Evolutionary conservation across 306 rosid species (phyloP).

Genomic region (Arachis stenosperma): DNA sequence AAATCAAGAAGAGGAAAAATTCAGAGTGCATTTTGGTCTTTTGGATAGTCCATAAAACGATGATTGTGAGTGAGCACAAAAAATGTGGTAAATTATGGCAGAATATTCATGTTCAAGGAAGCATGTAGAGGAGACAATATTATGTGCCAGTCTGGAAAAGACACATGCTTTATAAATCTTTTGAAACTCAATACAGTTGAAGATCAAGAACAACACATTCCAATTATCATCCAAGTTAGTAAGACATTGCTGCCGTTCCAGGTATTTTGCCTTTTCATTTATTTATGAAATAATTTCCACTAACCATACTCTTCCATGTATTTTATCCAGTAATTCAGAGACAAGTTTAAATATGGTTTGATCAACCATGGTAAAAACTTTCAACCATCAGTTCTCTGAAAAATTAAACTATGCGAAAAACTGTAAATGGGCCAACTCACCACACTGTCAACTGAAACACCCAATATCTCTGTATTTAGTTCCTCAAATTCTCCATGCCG

Average conservation of each 20-base stretch:
- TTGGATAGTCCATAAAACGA: background rate
- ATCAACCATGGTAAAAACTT: conserved; percentile 17
- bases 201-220: conserved; percentile 19
- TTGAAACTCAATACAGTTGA: conserved; percentile 4
- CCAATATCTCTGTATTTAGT: conserved; percentile 88
- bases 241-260: background rate
- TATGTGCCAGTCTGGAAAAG: background rate
- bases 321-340: conserved; percentile 16
- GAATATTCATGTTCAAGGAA: conserved; percentile 18
- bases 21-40: background rate
- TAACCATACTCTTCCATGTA: conserved; percentile 20
- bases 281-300: conserved; percentile 20
- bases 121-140: background rate
- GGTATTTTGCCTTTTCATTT: conserved; percentile 23
- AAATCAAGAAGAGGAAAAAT: conserved; percentile 25
- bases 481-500: conserved; percentile 74
- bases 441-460: conserved; percentile 94
- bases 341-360: background rate
- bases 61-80: background rate
- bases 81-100: conserved; percentile 7
- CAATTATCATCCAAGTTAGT: conserved; percentile 5
- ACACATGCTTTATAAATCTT: background rate
- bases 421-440: conserved; percentile 48
- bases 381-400: conserved; percentile 7
- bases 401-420: conserved; percentile 22